These are phyloP conservation scores for Xanthoparmelia taractica DNA, from an alignment of 495 filamentous ascomycete species.

Conservation along the genomic window DNA sequence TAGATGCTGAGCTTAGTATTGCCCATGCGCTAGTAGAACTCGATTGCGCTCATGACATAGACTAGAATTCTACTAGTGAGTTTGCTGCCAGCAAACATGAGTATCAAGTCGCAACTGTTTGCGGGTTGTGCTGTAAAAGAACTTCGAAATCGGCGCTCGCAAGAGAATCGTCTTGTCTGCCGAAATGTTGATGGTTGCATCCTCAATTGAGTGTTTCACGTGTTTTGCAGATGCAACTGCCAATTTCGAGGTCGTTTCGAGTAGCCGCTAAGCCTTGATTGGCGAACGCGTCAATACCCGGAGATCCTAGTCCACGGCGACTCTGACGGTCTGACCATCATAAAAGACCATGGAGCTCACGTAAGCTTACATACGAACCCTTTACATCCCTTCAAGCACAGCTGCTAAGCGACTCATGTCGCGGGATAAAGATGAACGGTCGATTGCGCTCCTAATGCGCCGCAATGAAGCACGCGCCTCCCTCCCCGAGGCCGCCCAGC, in stretches of 20 bases:
- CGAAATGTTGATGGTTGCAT: too few species aligned
- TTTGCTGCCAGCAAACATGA: too few species aligned
- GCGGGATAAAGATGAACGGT: neutral
- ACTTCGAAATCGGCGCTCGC: too few species aligned
- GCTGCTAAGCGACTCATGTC: neutral
- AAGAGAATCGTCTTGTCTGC: too few species aligned
- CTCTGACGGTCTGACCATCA: neutral
- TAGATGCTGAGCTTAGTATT: too few species aligned
- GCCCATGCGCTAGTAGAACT: too few species aligned
- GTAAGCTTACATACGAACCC: neutral
- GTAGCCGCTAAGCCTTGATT: neutral
- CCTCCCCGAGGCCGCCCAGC: conserved; percentile 9
- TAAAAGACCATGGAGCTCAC: neutral
- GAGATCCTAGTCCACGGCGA: too few species aligned
- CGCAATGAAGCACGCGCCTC: conserved; percentile 17
- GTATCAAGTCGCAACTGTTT: too few species aligned
- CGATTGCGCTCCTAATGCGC: conserved; percentile 9
- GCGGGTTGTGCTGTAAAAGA: too few species aligned
- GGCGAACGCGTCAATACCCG: neutral
- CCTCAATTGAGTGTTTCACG: neutral
- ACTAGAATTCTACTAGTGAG: too few species aligned
- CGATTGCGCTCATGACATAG: too few species aligned
- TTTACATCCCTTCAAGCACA: neutral
- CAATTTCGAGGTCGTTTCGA: neutral
- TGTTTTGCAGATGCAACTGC: neutral